Base-by-base conservation (phyloP, 305 asterid species). In the Fraxinus dipetala region DNA sequence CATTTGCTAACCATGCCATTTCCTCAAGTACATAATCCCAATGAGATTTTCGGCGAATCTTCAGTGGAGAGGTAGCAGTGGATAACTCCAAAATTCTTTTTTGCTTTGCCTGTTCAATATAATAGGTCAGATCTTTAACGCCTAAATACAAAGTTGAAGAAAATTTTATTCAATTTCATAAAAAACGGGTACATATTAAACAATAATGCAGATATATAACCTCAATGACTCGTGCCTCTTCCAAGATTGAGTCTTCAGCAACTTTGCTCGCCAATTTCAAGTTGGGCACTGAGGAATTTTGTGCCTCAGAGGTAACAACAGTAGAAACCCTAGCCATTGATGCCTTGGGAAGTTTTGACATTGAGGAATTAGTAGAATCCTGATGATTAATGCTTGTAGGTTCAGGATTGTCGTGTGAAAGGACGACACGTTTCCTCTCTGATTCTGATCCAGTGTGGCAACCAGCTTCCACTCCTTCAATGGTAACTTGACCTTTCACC, bases 1-100 rank as follows among this genome's bases (percentile, higher is more conserved):
- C 99, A 91, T 96, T 93, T 73, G 99, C 98, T 87, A 96, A 78
- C 99, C 99, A 96, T 78, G 94, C 86, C 97, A 96, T 95, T 90
- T 96, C 99, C 86, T 96, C 98, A 80, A 96, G 91, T 79, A 96
- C 96, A 89, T 81, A 92, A 88, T 89, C 93, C 99, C 99, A 96
- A 28, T 88, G 98, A 88, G 97, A 90, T 82, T 90, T 95, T 45
- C 61, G 88, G 31, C 70, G 84, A 84, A 81, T 78, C 83, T 85
- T 80, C 69, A 11, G 30, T 1, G 93, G 89, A 78, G 85, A 83
- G 81, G 85, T 86, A 76, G 84, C 81, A 84, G 81, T 70, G 72
- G 94, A 92, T 85, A 96, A 85, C 85, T 91, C 94, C 56, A 88
- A 80, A 16, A 93, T 93, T 88, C 92, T 92, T 87, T 88, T 93